Percentiles rank a stretch among this genome's conserved stretches.
These are phyloP conservation scores for Trichophyton verrucosum DNA, from an alignment of 2,329 filamentous ascomycete genomes.

Conservation along the genomic window DNA sequence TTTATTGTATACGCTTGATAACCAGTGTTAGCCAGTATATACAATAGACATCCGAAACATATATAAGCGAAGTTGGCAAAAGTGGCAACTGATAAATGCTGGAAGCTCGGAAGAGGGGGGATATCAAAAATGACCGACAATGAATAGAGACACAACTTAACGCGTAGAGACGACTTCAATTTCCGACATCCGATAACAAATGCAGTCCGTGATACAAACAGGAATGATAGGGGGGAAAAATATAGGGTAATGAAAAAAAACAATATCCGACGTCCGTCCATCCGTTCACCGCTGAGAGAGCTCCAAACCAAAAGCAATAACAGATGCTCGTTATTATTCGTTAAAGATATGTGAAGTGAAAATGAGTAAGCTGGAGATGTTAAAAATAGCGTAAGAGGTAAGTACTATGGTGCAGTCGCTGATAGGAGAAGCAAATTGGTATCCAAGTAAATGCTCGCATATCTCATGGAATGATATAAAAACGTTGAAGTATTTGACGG, in stretches of 20 bases:
- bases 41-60: background rate
- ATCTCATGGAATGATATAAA: constrained; percentile 1
- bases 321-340: background rate
- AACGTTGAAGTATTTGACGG: background rate
- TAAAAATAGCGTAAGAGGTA: background rate
- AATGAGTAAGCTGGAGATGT: background rate
- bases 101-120: too few relatives aligned
- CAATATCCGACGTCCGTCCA: background rate
- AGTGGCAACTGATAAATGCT: background rate
- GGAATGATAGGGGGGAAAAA: background rate
- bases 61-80: background rate
- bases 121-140: background rate
- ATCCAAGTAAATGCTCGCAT: constrained; percentile 1
- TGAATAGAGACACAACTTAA: background rate
- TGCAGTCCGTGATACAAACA: background rate
- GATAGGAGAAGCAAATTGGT: background rate
- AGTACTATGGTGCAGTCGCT: background rate
- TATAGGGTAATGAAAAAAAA: background rate
- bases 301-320: background rate
- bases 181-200: background rate
- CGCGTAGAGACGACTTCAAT: background rate
- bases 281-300: background rate
- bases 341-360: background rate
- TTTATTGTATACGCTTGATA: background rate
- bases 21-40: background rate